Evolutionary conservation across 192 early-diverging fungal genomes (phyloP), one percentile per base, ranked within the genome.

Genomic region (Mortierella alpina): DNA sequence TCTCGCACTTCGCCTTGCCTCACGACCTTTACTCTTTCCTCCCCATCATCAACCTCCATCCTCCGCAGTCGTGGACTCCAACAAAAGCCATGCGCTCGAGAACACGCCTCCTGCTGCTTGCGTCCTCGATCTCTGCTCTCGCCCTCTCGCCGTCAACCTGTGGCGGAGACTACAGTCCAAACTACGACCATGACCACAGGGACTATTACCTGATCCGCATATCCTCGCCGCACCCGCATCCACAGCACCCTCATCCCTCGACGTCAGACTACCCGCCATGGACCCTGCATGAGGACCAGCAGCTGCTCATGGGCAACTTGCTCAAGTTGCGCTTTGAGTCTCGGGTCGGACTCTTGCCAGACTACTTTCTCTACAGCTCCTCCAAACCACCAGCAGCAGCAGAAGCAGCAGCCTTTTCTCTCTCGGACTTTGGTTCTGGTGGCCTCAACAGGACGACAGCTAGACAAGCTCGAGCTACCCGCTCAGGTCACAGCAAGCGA

Each of bases 281-380:
- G 69, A 55, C 50, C 5, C 51, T 71, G 4, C 52, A 63, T 6
- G 46, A 62, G 39, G 57, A 68, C 39, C 57, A 68, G 7, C 75
- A 77, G 17, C 31, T 51, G 40, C 15, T 51, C 1, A 47, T 78
- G 23, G 75, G 75, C 39, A 41, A 66, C 14, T 23, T 78, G 55
- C 18, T 78, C 12, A 51, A 63, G 7, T 59, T 78, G 9, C 47
- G 68, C 7, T 78, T 78, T 20, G 75, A 78, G 46, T 65, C 75
- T 12, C 39, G 57, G 12, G 75, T 78, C 2, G 75, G 75, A 6
- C 42, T 49, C 18, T 50, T 78, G 39, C 62, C 61, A 23, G 75
- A 78, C 39, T 78, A 78, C 54, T 71, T 66, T 61, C 51, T 78
- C 6, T 78, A 66, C 54, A 78, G 75, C 31, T 50, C 51, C 9